Percentiles rank a stretch among this genome's conserved stretches.
These are phyloP conservation scores for Metschnikowia arizonensis DNA, from an alignment of 805 yeast genomes.

Conservation along the genomic window DNA sequence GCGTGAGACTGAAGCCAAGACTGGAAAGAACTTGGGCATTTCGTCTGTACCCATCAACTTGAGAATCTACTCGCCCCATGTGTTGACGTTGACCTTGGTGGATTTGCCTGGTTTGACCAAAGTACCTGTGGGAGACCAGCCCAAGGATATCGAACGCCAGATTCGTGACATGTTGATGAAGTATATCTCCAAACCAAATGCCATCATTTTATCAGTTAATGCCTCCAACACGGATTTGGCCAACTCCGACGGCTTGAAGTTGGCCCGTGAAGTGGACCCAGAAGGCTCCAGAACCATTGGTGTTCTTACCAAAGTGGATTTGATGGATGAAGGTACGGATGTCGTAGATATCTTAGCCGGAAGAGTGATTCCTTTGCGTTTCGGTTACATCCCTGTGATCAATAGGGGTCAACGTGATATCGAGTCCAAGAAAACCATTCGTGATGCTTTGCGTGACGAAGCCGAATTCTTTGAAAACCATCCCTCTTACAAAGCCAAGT, in stretches of 20 bases:
- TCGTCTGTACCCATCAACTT: conserved; percentile 89
- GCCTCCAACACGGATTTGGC: conserved; percentile 89
- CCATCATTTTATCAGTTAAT: conserved; percentile 89
- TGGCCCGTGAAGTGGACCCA: conserved; percentile 97
- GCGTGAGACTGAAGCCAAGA: conserved; percentile 80
- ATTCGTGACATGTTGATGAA: conserved; percentile 90
- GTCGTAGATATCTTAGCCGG: conserved; percentile 94
- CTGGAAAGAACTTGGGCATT: conserved; percentile 82
- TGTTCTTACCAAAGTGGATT: conserved; percentile 91
- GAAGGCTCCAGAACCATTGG: conserved; percentile 95
- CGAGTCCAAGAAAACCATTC: conserved; percentile 79
- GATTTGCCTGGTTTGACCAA: conserved; percentile 97
- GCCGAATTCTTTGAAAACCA: conserved; percentile 78
- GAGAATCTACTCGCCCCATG: conserved; percentile 91
- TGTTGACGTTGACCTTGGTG: conserved; percentile 86
- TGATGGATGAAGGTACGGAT: conserved; percentile 98
- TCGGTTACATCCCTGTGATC: conserved; percentile 95
- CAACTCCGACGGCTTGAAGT: conserved; percentile 90
- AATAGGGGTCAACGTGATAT: conserved; percentile 93
- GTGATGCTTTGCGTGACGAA: conserved; percentile 83
- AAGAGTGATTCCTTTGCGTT: conserved; percentile 88
- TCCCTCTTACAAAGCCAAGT: conserved; percentile 85
- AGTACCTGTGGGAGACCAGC: conserved; percentile 99
- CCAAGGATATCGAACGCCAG: conserved; percentile 92
- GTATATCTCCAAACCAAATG: conserved; percentile 92